Evolutionary conservation across 2,329 filamentous ascomycete genomes (phyloP).

Genomic region (Trichoderma breve): DNA sequence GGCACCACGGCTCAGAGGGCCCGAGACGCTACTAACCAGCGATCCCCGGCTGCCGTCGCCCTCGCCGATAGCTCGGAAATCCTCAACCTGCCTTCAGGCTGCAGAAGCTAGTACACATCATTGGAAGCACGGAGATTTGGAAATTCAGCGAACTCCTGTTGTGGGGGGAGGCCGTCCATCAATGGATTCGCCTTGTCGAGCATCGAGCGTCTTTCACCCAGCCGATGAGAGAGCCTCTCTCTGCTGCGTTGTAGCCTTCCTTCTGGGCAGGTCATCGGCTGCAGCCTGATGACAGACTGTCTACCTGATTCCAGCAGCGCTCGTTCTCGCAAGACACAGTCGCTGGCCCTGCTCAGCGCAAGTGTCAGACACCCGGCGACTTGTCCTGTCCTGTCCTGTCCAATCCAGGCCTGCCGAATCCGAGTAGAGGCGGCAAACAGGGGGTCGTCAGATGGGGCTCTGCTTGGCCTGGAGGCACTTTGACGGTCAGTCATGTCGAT

Average conservation of each 20-base stretch:
- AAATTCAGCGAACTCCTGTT: neutral
- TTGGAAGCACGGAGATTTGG: neutral
- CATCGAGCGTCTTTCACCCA: neutral
- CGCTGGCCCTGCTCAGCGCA: neutral
- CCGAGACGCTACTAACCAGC: neutral
- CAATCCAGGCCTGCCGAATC: neutral
- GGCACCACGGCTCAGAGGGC: neutral
- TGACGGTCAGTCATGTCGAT: neutral
- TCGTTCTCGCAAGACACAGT: neutral
- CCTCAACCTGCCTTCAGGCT: neutral
- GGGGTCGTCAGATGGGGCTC: slow-evolving; percentile 3
- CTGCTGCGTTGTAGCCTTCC: neutral
- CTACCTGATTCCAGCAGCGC: neutral
- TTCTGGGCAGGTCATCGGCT: neutral
- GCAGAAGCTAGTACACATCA: neutral
- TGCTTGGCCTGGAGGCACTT: neutral
- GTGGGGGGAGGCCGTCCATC: neutral
- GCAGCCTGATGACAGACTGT: neutral
- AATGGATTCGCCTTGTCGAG: neutral
- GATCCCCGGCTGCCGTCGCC: neutral
- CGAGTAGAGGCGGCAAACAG: slow-evolving; percentile 9
- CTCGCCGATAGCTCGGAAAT: slow-evolving; percentile 20
- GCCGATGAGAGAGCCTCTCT: neutral
- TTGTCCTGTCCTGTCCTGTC: slow-evolving; percentile 2
- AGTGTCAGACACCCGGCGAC: neutral